Base-by-base conservation (phyloP, 2,329 filamentous ascomycete species). In the Esteya vermicola region DNA sequence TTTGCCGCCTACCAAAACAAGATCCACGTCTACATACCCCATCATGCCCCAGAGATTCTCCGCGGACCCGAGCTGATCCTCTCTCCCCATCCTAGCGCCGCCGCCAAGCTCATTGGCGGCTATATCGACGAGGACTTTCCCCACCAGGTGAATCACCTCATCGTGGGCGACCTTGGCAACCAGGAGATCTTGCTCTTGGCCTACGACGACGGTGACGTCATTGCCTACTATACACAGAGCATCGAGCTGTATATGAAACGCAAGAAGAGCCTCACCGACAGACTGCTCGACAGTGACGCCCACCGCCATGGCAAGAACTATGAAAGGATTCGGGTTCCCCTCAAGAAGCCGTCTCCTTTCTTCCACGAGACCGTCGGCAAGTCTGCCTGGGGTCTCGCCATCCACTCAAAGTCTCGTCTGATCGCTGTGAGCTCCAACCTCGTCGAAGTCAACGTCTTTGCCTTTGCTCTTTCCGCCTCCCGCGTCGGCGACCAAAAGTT, bases 351-450 rank as follows among this genome's bases (percentile, higher is more conserved):
- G 13, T 9, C 4, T 4, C 62, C 63, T 0, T 83, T 93, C 52
- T 83, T 94, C 42, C 73, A 76, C 43, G 72, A 81, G 28, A 86
- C 82, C 53, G 85, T 94, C 3, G 73, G 74, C 2, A 62, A 60
- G 20, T 89, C 84, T 44, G 89, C 88, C 3, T 98, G 91, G 91
- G 91, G 89, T 0, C 59, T 94, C 36, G 81, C 85, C 8, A 70
- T 94, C 10, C 89, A 96, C 55, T 70, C 75, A 45, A 64, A 78
- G 46, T 85, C 84, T n/a, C 76, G 88, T 0, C 64, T 95, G 45
- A 81, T 98, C 46, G 91, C 89, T 1, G 79, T 93, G 30, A 84
- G 82, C 50, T 78, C 83, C 0, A 98, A 98, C 54, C 72, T 68
- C 4, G 53, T 54, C 38, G 67, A 71, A 45, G 57, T 71, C 7